These are phyloP conservation scores for Fallopia convolvulus DNA, from an alignment of 148 eudicot genomes.

Conservation along the genomic window DNA sequence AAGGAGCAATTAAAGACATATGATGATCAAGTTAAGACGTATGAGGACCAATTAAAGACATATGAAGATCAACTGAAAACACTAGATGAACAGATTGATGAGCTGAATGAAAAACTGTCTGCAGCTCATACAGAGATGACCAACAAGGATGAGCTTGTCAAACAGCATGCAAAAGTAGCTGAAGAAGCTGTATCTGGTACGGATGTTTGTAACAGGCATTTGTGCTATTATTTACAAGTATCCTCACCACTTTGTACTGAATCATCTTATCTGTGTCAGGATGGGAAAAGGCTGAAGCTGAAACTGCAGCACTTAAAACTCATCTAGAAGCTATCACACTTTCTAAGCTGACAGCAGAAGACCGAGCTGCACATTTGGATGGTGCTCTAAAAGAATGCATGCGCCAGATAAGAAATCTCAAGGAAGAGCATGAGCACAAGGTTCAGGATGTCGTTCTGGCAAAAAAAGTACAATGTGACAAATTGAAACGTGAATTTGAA, in stretches of 20 bases:
- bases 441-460: conserved; percentile 52
- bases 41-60: conserved; percentile 14
- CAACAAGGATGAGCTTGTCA: conserved; percentile 70
- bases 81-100: conserved; percentile 55
- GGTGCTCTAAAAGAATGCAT: conserved; percentile 94
- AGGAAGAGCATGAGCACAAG: conserved; percentile 80
- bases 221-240: not conserved
- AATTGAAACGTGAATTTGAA: conserved; percentile 66
- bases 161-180: conserved; percentile 92
- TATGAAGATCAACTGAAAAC: conserved; percentile 54
- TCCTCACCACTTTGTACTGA: not conserved
- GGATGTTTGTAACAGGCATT: not conserved
- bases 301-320: conserved; percentile 68
- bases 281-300: conserved; percentile 98
- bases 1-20: too few relatives aligned
- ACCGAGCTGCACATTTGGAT: conserved; percentile 77
- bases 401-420: conserved; percentile 80
- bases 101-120: conserved; percentile 63
- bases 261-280: conserved; percentile 32
- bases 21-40: too few relatives aligned
- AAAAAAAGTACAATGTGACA: conserved; percentile 67
- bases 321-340: conserved; percentile 82
- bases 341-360: conserved; percentile 79
- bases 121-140: conserved; percentile 67
- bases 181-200: conserved; percentile 97